Conservation (phyloP, 2,329 filamentous ascomycete species). For the Chaetomium olivaceum region DNA sequence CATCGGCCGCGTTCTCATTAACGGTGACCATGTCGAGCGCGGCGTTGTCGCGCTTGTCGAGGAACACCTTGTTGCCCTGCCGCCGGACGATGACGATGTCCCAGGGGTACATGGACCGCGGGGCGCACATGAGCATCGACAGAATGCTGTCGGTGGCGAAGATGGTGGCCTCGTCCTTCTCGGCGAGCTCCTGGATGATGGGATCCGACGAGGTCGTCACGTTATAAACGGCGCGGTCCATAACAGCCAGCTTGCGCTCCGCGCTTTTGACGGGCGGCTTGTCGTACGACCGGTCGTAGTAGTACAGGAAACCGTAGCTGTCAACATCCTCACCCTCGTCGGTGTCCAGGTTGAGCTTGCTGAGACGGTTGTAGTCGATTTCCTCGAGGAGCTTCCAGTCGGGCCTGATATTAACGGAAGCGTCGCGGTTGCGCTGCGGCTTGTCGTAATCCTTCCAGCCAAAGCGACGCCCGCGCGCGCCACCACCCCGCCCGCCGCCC, state of each 20-base stretch:
- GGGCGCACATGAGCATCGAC: conserved; percentile 98
- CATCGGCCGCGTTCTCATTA: conserved; percentile 97
- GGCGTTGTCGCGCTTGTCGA: conserved; percentile 96
- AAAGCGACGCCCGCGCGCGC: conserved; percentile 78
- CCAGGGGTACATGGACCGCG: conserved; percentile 97
- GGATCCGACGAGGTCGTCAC: conserved; percentile 96
- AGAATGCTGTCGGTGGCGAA: conserved; percentile 97
- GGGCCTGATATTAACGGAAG: conserved; percentile 91
- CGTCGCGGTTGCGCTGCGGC: conserved; percentile 92
- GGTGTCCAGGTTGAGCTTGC: conserved; percentile 93
- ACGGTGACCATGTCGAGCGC: conserved; percentile 96
- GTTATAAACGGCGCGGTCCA: conserved; percentile 96
- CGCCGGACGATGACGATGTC: conserved; percentile 91
- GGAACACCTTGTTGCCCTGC: conserved; percentile 95
- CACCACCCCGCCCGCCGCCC: conserved; percentile 61
- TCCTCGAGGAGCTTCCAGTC: conserved; percentile 97
- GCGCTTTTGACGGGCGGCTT: conserved; percentile 87
- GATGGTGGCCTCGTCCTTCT: conserved; percentile 93
- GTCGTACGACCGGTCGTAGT: conserved; percentile 95
- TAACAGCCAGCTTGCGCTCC: conserved; percentile 81
- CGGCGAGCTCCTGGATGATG: conserved; percentile 93
- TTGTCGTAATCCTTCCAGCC: conserved; percentile 99
- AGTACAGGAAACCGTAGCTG: conserved; percentile 95
- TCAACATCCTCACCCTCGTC: conserved; percentile 95
- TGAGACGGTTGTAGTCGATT: conserved; percentile 94